phyloP scores from a whole-genome alignment of 2,329 filamentous ascomycete species.

The Podosphaera fusca region DNA sequence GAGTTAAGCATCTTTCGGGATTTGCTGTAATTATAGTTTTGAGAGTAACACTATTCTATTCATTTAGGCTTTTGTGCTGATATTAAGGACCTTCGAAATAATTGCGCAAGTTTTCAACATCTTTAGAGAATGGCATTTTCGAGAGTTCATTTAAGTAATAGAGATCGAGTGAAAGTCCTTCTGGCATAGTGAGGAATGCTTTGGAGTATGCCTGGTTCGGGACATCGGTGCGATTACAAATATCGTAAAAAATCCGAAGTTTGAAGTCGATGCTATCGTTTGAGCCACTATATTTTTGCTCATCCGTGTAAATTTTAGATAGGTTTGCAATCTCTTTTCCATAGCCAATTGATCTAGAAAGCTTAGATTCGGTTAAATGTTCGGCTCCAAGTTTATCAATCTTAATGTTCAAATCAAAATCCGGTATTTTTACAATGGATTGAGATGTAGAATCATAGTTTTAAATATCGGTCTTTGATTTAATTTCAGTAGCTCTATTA shows the following conservation, averaged over 20 bases:
- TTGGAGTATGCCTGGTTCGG: background rate
- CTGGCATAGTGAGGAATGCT: slow-evolving; percentile 3
- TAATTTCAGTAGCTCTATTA: background rate
- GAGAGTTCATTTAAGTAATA: slow-evolving; percentile 1
- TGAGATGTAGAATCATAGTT: background rate
- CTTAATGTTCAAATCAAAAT: background rate
- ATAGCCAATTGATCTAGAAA: background rate
- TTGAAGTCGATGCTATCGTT: slow-evolving; percentile 1
- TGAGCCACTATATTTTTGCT: background rate
- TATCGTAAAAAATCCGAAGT: slow-evolving; percentile 1
- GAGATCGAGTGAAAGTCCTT: slow-evolving; percentile 2
- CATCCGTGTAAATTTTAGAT: background rate
- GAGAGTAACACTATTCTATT: slow-evolving; percentile 2
- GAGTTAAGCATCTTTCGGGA: background rate
- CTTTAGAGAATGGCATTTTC: background rate
- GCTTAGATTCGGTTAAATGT: background rate
- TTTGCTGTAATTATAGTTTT: background rate
- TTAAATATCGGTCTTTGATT: background rate
- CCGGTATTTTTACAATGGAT: background rate
- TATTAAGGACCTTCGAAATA: slow-evolving; percentile 3
- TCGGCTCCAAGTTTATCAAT: background rate
- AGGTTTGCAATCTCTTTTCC: background rate
- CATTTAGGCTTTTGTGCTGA: background rate
- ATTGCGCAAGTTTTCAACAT: slow-evolving; percentile 1
- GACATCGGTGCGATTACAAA: slow-evolving; percentile 1